Evolutionary conservation across 2,329 filamentous ascomycete genomes (phyloP).

Genomic region (Sporothrix pallida): DNA sequence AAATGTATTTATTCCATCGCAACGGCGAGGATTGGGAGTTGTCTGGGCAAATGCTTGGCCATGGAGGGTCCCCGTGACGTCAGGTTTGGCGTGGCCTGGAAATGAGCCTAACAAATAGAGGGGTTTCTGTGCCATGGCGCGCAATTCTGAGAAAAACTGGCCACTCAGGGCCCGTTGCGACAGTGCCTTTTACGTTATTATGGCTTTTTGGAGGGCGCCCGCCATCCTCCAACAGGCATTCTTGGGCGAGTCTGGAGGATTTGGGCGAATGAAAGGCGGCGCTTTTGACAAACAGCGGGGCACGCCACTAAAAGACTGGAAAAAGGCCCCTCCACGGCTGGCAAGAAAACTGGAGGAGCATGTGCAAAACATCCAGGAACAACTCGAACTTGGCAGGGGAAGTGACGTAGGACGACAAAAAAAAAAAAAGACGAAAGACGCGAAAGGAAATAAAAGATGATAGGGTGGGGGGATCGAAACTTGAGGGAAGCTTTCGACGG

Average conservation of each 20-base stretch:
- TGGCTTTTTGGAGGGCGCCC: not conserved
- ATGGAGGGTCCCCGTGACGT: not conserved
- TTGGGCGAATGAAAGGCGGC: not conserved
- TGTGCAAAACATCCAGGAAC: not conserved
- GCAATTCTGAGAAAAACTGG: not conserved
- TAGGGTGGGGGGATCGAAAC: too few relatives aligned
- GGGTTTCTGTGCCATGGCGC: not conserved
- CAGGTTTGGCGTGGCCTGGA: slow-evolving; percentile 3
- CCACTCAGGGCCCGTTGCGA: not conserved
- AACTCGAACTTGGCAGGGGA: not conserved
- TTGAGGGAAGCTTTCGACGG: too few relatives aligned
- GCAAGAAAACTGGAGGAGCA: not conserved
- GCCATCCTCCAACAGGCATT: slow-evolving; percentile 17
- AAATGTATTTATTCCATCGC: slow-evolving; percentile 20
- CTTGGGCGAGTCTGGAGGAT: not conserved
- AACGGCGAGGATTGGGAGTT: not conserved
- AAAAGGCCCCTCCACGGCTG: not conserved
- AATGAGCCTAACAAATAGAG: not conserved
- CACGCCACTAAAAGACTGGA: not conserved
- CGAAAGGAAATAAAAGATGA: not conserved
- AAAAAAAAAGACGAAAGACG: not conserved
- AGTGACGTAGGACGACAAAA: slow-evolving; percentile 1
- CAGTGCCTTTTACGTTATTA: too few relatives aligned
- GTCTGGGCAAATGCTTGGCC: slow-evolving; percentile 24
- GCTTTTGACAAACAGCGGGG: not conserved